Evolutionary conservation across 2,329 filamentous ascomycete genomes (phyloP).

Genomic region (Nakataea oryzae): DNA sequence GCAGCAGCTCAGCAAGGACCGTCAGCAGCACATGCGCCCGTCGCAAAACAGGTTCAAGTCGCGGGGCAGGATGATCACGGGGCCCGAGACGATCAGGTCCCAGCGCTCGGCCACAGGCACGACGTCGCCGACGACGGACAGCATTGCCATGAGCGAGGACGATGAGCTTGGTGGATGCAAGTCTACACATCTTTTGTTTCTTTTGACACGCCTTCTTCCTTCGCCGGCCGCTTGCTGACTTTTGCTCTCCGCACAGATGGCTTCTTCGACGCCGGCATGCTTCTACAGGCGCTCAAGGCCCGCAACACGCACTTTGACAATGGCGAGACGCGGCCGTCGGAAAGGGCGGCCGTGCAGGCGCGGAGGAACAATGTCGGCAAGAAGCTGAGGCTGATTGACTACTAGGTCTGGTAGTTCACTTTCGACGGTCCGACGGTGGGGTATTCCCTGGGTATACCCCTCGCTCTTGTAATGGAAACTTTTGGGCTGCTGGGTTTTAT

Average conservation of each 20-base stretch:
- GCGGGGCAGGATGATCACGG: constrained; percentile 61
- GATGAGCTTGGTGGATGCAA: constrained; percentile 90
- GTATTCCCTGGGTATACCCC: no score
- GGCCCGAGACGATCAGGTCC: constrained; percentile 33
- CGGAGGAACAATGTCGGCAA: constrained; percentile 61
- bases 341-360: constrained; percentile 48
- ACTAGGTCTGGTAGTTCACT: no score
- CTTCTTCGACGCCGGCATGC: constrained; percentile 95
- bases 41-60: constrained; percentile 48
- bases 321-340: constrained; percentile 41
- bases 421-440: no score
- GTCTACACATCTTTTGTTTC: constrained; percentile 25
- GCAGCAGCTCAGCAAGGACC: not conserved
- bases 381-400: constrained; percentile 61
- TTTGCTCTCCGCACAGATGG: constrained; percentile 52
- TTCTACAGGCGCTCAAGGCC: constrained; percentile 76
- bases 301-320: constrained; percentile 44
- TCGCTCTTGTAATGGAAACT: no score
- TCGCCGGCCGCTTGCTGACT: not conserved
- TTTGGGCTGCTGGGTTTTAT: no score
- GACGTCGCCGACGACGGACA: constrained; percentile 57
- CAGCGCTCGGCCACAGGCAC: constrained; percentile 34
- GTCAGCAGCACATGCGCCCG: constrained; percentile 15
- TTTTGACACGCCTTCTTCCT: not conserved
- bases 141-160: constrained; percentile 64